Conservation (phyloP, 441 rosid species). For the Breynia disticha region DNA sequence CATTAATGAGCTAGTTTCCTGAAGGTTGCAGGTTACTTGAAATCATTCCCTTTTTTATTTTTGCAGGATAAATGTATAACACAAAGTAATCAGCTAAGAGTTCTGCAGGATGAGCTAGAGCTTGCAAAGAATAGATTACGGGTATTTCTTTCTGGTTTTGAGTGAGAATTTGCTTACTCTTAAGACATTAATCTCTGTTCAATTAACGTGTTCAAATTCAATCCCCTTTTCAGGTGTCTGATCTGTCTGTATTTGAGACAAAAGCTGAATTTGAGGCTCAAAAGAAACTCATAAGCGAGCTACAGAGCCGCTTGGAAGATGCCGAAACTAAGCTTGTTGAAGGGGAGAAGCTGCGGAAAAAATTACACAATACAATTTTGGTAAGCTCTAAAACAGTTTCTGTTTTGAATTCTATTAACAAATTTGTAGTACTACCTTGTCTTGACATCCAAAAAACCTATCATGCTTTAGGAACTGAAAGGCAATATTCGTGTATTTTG, state of each 20-base stretch:
- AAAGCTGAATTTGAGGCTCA: conserved; percentile 58
- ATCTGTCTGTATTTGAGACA: conserved; percentile 50
- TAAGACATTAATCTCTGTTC: background rate
- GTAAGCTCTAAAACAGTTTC: conserved; percentile 26
- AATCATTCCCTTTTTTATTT: too few relatives aligned
- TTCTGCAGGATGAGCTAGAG: conserved; percentile 53
- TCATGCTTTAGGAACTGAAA: conserved; percentile 64
- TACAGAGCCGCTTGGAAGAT: conserved; percentile 62
- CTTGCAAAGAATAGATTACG: conserved; percentile 62
- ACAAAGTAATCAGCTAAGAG: conserved; percentile 58
- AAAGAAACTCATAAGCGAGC: conserved; percentile 29
- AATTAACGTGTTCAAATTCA: conserved; percentile 5
- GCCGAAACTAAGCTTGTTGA: conserved; percentile 56
- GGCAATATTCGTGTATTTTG: conserved; percentile 97
- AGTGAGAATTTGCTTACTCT: background rate
- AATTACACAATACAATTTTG: conserved; percentile 85
- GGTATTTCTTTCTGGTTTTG: conserved; percentile 33
- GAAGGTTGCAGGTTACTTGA: too few relatives aligned
- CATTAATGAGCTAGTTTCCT: too few relatives aligned
- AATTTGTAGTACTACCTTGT: background rate
- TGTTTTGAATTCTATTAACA: background rate
- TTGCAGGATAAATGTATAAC: conserved; percentile 66
- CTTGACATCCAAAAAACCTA: background rate
- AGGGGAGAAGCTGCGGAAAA: conserved; percentile 82
- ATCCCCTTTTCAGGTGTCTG: conserved; percentile 45